Base-by-base conservation (phyloP, 2,329 filamentous ascomycete species). In the Metarhizium anisopliae region DNA sequence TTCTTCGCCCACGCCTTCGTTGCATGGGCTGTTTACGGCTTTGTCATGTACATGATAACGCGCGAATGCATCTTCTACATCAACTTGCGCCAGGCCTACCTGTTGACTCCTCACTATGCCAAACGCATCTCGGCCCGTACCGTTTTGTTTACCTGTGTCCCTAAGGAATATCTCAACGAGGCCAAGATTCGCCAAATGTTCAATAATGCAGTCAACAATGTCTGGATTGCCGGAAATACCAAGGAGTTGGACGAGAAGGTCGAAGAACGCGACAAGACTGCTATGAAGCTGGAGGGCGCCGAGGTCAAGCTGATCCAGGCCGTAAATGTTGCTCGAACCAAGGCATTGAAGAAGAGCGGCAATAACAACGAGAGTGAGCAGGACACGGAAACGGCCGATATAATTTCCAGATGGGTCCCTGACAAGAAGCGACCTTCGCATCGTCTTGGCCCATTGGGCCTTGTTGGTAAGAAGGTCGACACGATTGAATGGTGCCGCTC, bases 11-110 rank as follows among this genome's bases (percentile, higher is more conserved):
- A 96, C 68, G 81, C 83, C n/a, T 77, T 87, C 49, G 77, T 94
- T 36, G 89, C 86, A 0, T 96, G 89, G 81, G 72, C 90, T 53
- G 96, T 92, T 67, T 90, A 96, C 63, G 75, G 83, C 56, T 96
- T 97, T 68, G 79, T 99, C 58, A 85, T 96, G 70, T 93, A 90
- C 71, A 89, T 90, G 65, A 84, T 99, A 55, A 90, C 90, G 35
- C 84, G 94, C 59, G 94, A 99, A 71, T 86, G 86, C 67, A 86
- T 99, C 64, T 97, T 87, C 79, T 95, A 91, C 71, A 89, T 96
- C 74, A 95, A 95, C 64, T 74, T 97, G 53, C 89, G 93, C 60
- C 94, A 97, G 73, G 93, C 93, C 1, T 97, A 95, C 74, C 83
- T 92, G n/a, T 78, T 95, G 56, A 89, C 90, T 2, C 90, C 89